Percentiles rank a stretch among this genome's conserved stretches.
These are phyloP conservation scores for Hypoxylon crocopeplum DNA, from an alignment of 495 filamentous ascomycete genomes.

Conservation along the genomic window DNA sequence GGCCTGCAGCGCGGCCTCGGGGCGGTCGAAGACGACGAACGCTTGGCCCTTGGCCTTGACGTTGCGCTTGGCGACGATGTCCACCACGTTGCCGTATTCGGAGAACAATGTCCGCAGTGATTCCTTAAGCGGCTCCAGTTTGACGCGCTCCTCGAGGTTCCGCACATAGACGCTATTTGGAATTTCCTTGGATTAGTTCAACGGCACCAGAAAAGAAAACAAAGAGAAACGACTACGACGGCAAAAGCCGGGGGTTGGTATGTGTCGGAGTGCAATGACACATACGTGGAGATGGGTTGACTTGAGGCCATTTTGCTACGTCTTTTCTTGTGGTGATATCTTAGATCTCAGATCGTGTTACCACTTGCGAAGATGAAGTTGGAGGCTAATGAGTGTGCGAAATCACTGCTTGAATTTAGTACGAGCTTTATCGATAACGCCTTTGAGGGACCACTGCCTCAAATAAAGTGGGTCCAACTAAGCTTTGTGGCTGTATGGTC, in stretches of 20 bases:
- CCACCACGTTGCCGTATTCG: slow-evolving; percentile 88
- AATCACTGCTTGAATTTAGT: no score
- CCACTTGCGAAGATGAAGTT: not conserved
- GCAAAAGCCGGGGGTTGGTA: slow-evolving; percentile 39
- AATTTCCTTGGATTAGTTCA: slow-evolving; percentile 33
- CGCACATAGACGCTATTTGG: slow-evolving; percentile 71
- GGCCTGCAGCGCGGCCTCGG: slow-evolving; percentile 76
- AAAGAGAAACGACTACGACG: not conserved
- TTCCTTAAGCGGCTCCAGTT: slow-evolving; percentile 76
- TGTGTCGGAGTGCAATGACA: slow-evolving; percentile 73
- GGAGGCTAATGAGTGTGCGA: not conserved
- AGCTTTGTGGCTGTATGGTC: no score
- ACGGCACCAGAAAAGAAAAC: not conserved
- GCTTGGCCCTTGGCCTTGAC: slow-evolving; percentile 94
- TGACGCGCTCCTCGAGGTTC: slow-evolving; percentile 93
- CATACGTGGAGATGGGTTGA: slow-evolving; percentile 63
- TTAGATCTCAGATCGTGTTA: not conserved
- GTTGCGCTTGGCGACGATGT: slow-evolving; percentile 91
- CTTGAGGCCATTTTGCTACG: slow-evolving; percentile 45
- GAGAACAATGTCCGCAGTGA: slow-evolving; percentile 81
- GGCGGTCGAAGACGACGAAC: slow-evolving; percentile 89
- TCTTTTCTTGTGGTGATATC: not conserved
- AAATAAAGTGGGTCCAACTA: no score
- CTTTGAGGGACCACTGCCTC: not conserved
- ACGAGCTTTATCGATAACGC: slow-evolving; percentile 9